Conservation (phyloP, 2,329 filamentous ascomycete species). For the Aspergillus neotritici region DNA sequence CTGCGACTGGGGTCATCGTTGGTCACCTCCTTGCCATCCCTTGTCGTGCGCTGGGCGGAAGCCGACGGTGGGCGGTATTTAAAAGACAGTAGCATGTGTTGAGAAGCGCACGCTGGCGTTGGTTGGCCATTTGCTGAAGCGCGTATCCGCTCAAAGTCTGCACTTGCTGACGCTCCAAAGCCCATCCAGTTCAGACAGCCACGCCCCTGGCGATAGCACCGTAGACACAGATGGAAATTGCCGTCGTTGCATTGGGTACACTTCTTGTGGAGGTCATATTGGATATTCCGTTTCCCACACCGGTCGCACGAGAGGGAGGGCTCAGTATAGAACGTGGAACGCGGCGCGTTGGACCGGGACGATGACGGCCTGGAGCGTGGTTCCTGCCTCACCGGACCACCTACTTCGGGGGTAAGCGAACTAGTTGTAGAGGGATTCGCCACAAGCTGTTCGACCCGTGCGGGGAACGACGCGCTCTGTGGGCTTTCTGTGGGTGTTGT, state of each 20-base stretch:
- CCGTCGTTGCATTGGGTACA: slow-evolving; percentile 66
- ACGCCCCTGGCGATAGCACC: slow-evolving; percentile 69
- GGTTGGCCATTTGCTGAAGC: slow-evolving; percentile 22
- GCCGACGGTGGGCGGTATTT: slow-evolving; percentile 30
- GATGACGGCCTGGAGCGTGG: slow-evolving; percentile 28
- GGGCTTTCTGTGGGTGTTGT: slow-evolving; percentile 12
- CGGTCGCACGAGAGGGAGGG: slow-evolving; percentile 68
- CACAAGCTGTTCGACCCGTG: slow-evolving; percentile 12
- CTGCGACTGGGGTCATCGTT: slow-evolving; percentile 62
- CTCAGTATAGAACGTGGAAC: slow-evolving; percentile 52
- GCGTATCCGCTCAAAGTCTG: slow-evolving; percentile 56
- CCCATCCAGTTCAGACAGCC: slow-evolving; percentile 87
- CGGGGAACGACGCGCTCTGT: slow-evolving; percentile 1
- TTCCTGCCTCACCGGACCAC: slow-evolving; percentile 16
- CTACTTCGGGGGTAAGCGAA: slow-evolving; percentile 11
- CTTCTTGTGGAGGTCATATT: slow-evolving; percentile 81
- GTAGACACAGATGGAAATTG: slow-evolving; percentile 70
- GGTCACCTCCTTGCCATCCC: slow-evolving; percentile 49
- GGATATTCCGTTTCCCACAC: slow-evolving; percentile 66
- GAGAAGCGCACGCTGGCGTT: slow-evolving; percentile 21
- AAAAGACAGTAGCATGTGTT: slow-evolving; percentile 47
- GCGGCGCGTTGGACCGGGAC: slow-evolving; percentile 24
- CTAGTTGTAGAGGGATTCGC: slow-evolving; percentile 6
- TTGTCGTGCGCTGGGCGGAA: slow-evolving; percentile 21
- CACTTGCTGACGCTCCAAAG: slow-evolving; percentile 68